These are phyloP conservation scores for Adenanthera pavonina DNA, from an alignment of 306 rosid genomes.

Conservation along the genomic window DNA sequence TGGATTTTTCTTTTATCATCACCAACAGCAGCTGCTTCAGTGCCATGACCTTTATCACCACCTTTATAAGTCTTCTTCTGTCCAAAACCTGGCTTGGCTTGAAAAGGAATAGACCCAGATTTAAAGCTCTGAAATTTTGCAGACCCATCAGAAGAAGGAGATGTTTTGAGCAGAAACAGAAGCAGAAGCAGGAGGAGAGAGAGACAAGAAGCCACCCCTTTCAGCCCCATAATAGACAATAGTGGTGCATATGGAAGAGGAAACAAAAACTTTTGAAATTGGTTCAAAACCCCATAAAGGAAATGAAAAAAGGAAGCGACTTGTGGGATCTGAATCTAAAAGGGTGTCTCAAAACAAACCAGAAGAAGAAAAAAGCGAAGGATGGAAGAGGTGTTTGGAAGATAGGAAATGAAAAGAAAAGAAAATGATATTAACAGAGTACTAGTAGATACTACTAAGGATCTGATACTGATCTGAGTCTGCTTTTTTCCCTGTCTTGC, in stretches of 20 bases:
- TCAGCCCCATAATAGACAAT: constrained; percentile 39
- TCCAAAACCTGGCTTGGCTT: constrained; percentile 35
- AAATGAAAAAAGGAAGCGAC: constrained; percentile 27
- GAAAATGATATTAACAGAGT: background rate
- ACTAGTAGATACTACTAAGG: constrained; percentile 16
- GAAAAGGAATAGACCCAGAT: constrained; percentile 39
- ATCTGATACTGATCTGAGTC: constrained; percentile 18
- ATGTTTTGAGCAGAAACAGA: constrained; percentile 38
- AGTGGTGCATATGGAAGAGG: constrained; percentile 44
- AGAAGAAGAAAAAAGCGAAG: background rate
- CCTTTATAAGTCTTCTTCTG: constrained; percentile 28
- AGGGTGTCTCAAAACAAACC: constrained; percentile 38
- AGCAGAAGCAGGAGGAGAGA: constrained; percentile 43
- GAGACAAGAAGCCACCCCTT: constrained; percentile 48
- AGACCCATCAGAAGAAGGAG: constrained; percentile 42
- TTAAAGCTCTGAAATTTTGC: constrained; percentile 47
- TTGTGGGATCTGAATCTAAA: constrained; percentile 49
- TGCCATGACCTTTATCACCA: constrained; percentile 35
- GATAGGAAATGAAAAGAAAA: background rate
- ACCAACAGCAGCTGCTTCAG: constrained; percentile 43
- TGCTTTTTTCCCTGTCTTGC: background rate
- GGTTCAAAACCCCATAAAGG: constrained; percentile 56
- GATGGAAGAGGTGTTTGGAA: constrained; percentile 17
- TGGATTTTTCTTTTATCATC: constrained; percentile 68
- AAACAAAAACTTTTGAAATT: constrained; percentile 2